phyloP scores from a whole-genome alignment of 1,139 yeast genomes.

The Geotrichum siamense region DNA sequence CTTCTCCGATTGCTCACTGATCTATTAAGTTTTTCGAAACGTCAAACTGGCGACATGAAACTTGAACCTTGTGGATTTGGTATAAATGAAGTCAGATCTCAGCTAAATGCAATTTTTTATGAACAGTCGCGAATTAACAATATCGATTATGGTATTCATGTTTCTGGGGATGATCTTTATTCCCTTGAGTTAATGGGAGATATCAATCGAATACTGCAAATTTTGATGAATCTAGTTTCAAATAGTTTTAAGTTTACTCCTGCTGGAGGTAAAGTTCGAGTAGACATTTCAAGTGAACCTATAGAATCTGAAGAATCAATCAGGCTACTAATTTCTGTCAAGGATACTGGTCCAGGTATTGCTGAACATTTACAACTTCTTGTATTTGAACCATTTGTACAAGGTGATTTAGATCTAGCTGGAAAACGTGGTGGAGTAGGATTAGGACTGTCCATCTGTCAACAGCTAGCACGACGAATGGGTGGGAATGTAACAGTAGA shows the following conservation, averaged over 20 bases:
- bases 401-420: conserved; percentile 84
- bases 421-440: conserved; percentile 93
- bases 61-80: conserved; percentile 71
- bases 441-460: conserved; percentile 79
- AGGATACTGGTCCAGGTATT: conserved; percentile 89
- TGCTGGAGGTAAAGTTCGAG: conserved; percentile 72
- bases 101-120: conserved; percentile 78
- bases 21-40: conserved; percentile 75
- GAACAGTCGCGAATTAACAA: conserved; percentile 75
- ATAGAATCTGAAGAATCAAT: background rate
- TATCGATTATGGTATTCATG: conserved; percentile 46
- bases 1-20: conserved; percentile 80
- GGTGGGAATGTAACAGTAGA: conserved; percentile 27
- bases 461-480: conserved; percentile 46
- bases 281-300: conserved; percentile 37
- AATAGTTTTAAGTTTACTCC: conserved; percentile 91
- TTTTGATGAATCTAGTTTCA: conserved; percentile 85
- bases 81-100: conserved; percentile 68
- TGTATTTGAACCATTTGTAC: conserved; percentile 89
- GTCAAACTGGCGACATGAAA: conserved; percentile 64
- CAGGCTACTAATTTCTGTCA: conserved; percentile 36
- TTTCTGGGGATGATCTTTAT: conserved; percentile 27
- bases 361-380: conserved; percentile 71
- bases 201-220: conserved; percentile 82
- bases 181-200: conserved; percentile 69